phyloP scores from a whole-genome alignment of 352 stramenopile genomes.

The Phytophthora lateralis region DNA sequence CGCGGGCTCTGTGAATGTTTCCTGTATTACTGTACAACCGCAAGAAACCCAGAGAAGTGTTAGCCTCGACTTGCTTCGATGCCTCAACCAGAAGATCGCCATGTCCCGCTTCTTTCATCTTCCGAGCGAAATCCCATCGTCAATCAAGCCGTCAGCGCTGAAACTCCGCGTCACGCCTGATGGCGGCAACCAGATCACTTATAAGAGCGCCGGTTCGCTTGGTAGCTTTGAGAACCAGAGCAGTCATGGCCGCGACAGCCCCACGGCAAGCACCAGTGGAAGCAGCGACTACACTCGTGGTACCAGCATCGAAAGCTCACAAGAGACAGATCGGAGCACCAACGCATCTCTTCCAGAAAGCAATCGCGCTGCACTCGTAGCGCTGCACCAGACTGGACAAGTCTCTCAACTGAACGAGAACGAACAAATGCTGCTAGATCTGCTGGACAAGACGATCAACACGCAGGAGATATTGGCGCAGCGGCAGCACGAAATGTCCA shows the following conservation, averaged over 20 bases:
- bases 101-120: constrained; percentile 33
- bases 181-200: constrained; percentile 22
- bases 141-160: constrained; percentile 12
- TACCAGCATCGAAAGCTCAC: neutral
- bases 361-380: constrained; percentile 26
- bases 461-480: constrained; percentile 80
- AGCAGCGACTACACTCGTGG: constrained; percentile 6
- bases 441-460: constrained; percentile 80
- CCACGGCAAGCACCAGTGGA: constrained; percentile 3
- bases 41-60: constrained; percentile 47
- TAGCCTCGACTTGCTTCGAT: constrained; percentile 56
- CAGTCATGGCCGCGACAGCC: neutral
- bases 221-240: neutral
- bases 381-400: constrained; percentile 34
- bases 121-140: neutral
- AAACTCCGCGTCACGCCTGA: neutral
- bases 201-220: constrained; percentile 18
- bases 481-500: constrained; percentile 76
- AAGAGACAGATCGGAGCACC: neutral
- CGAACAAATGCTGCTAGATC: constrained; percentile 72
- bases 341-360: constrained; percentile 8
- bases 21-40: constrained; percentile 55
- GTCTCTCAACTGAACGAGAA: constrained; percentile 58
- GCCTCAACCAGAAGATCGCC: constrained; percentile 42
- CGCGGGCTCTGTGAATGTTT: constrained; percentile 48